A percentile compares a stretch with the other conserved stretches of the same genome.
Evolutionary conservation across 1,284 basidiomycete genomes (phyloP).

Genomic region (Sporisorium iseilematis-ciliati): DNA sequence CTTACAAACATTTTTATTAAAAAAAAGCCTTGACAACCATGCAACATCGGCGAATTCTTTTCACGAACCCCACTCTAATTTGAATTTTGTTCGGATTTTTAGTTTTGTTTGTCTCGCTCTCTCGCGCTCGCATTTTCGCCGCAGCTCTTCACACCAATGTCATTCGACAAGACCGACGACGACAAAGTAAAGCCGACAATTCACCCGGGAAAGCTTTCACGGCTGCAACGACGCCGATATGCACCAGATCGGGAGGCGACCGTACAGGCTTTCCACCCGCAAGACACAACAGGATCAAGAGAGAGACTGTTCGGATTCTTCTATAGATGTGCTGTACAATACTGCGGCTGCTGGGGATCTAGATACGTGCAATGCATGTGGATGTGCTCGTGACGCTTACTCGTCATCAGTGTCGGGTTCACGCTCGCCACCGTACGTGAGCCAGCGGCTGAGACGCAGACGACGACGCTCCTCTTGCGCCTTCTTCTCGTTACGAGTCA

Average conservation of each 20-base stretch:
- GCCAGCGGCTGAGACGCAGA: conserved; percentile 63
- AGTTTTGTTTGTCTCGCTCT: background rate
- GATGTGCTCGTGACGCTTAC: conserved; percentile 6
- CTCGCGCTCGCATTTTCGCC: background rate
- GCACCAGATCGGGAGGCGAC: background rate
- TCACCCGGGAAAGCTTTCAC: no score
- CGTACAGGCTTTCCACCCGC: background rate
- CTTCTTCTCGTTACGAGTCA: conserved; percentile 69
- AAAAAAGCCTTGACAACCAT: conserved; percentile 8
- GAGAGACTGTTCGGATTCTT: background rate
- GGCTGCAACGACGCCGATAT: no score
- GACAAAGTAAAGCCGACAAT: background rate
- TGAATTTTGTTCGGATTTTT: background rate
- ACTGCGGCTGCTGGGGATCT: conserved; percentile 4
- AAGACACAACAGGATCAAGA: background rate
- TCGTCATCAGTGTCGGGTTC: conserved; percentile 68
- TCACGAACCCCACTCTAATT: background rate
- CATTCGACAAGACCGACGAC: background rate
- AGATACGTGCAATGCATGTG: conserved; percentile 2
- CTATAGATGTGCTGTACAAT: conserved; percentile 3
- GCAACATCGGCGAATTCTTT: conserved; percentile 8
- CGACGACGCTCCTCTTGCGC: conserved; percentile 67
- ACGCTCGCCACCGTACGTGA: conserved; percentile 66
- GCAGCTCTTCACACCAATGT: background rate
- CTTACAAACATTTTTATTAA: background rate